These are phyloP conservation scores for Coemansia sp. DNA, from an alignment of 192 early-diverging fungal species.

Conservation along the genomic window DNA sequence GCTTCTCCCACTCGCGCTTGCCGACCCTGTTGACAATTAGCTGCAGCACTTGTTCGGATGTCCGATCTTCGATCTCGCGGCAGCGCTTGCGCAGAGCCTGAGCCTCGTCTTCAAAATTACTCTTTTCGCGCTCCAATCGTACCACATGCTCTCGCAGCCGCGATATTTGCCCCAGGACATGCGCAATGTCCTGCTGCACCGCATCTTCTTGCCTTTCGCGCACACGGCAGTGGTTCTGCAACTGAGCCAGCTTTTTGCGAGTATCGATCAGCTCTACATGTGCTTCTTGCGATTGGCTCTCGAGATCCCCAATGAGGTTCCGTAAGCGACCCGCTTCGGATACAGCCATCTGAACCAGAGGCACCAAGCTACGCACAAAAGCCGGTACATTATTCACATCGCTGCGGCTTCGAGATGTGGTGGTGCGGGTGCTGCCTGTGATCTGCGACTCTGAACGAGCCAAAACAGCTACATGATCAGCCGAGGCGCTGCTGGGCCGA, in stretches of 20 bases:
- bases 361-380: slow-evolving; percentile 19
- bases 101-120: slow-evolving; percentile 24
- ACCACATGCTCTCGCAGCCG: slow-evolving; percentile 34
- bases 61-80: slow-evolving; percentile 25
- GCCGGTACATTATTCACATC: slow-evolving; percentile 23
- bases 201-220: slow-evolving; percentile 39
- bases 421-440: not conserved
- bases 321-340: slow-evolving; percentile 23
- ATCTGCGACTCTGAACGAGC: not conserved
- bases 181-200: slow-evolving; percentile 47
- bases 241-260: slow-evolving; percentile 20
- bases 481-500: slow-evolving; percentile 5
- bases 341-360: slow-evolving; percentile 24
- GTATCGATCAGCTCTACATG: slow-evolving; percentile 28
- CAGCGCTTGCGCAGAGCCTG: slow-evolving; percentile 19
- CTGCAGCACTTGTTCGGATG: slow-evolving; percentile 30
- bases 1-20: slow-evolving; percentile 26
- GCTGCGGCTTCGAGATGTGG: slow-evolving; percentile 1
- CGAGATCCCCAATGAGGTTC: slow-evolving; percentile 21
- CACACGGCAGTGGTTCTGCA: slow-evolving; percentile 26
- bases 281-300: slow-evolving; percentile 27
- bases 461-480: not conserved
- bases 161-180: slow-evolving; percentile 44
- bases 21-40: slow-evolving; percentile 46
- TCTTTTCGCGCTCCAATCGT: slow-evolving; percentile 30